Conservation (phyloP, 148 eudicot species). For the Rhododendron kiyosumense region DNA sequence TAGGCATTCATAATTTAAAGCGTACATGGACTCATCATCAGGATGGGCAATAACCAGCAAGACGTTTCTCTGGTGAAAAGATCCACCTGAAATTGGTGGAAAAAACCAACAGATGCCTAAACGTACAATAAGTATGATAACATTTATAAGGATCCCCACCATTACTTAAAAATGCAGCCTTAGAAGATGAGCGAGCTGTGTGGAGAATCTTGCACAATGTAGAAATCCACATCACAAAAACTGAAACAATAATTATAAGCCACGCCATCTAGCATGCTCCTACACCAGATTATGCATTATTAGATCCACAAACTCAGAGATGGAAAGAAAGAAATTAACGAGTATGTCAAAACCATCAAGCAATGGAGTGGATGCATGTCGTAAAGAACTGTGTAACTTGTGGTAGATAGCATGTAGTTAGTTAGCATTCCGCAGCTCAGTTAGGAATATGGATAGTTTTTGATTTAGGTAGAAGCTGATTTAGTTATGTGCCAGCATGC, state of each 20-base stretch:
- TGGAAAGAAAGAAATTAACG: background rate
- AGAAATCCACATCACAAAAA: conserved; percentile 39
- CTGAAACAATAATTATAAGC: conserved; percentile 27
- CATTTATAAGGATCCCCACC: background rate
- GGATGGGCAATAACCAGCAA: conserved; percentile 93
- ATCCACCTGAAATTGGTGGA: conserved; percentile 21
- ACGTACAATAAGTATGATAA: background rate
- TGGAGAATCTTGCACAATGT: conserved; percentile 41
- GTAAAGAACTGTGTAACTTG: background rate
- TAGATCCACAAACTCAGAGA: background rate
- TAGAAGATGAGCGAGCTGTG: conserved; percentile 14
- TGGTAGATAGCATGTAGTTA: background rate
- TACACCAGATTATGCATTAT: background rate
- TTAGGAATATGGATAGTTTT: background rate
- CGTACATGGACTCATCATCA: conserved; percentile 96
- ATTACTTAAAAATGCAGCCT: conserved; percentile 23
- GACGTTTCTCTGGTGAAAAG: conserved; percentile 37
- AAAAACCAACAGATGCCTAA: background rate
- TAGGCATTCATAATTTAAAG: background rate
- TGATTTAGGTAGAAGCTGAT: background rate
- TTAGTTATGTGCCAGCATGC: background rate
- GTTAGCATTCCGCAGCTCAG: background rate
- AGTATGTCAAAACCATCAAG: background rate
- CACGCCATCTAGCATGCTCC: conserved; percentile 37
- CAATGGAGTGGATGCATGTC: background rate